These are phyloP conservation scores for Candida ovalis DNA, from an alignment of 805 yeast species.

Conservation along the genomic window DNA sequence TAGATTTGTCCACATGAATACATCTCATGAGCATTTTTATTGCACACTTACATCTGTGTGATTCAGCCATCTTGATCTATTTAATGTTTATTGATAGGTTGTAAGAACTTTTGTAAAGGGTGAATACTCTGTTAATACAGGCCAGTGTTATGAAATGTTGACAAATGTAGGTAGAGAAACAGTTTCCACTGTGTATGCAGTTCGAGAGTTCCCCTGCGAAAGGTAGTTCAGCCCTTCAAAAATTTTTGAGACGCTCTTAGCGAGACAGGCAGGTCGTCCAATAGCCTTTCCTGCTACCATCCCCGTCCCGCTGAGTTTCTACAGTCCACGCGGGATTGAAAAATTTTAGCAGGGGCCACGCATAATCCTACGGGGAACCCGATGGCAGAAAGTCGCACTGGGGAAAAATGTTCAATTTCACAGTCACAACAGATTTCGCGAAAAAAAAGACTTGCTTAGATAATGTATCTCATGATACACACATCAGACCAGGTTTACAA, in stretches of 20 bases:
- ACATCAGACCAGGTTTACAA: too few relatives aligned
- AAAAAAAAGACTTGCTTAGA: too few relatives aligned
- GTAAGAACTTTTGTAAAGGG: background rate
- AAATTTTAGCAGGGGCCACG: background rate
- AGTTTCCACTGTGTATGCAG: background rate
- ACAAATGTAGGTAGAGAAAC: background rate
- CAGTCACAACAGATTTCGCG: background rate
- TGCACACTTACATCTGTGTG: conserved; percentile 88
- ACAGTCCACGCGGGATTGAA: background rate
- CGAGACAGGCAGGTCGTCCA: too few relatives aligned
- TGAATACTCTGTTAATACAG: background rate
- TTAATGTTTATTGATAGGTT: conserved; percentile 5
- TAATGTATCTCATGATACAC: too few relatives aligned
- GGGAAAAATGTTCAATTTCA: background rate
- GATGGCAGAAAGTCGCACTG: too few relatives aligned
- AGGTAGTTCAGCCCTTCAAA: background rate
- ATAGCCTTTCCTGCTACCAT: background rate
- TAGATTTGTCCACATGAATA: background rate
- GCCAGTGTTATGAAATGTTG: background rate
- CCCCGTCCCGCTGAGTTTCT: background rate
- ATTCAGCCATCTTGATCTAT: conserved; percentile 75
- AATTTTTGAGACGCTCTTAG: background rate
- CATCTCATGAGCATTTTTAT: background rate
- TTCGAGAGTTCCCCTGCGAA: background rate
- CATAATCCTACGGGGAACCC: too few relatives aligned